phyloP scores from a whole-genome alignment of 129 eudicot genomes.

The Artemisia annua region DNA sequence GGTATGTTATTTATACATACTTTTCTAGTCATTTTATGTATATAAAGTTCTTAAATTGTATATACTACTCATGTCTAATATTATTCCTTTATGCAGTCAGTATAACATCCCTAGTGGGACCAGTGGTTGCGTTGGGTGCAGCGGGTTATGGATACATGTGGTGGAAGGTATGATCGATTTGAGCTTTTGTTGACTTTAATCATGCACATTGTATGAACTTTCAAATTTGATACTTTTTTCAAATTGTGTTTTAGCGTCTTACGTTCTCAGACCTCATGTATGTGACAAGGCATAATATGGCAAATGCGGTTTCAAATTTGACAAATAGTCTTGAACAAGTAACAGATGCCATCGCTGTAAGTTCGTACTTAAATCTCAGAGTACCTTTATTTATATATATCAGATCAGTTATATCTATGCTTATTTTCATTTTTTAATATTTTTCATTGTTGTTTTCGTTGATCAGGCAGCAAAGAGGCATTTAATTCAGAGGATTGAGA shows the following conservation, averaged over 20 bases:
- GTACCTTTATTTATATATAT: background rate
- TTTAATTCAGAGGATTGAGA: constrained; percentile 75
- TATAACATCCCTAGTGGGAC: constrained; percentile 54
- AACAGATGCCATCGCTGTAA: constrained; percentile 67
- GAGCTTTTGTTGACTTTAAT: background rate
- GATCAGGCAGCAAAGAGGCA: constrained; percentile 75
- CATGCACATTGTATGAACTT: background rate
- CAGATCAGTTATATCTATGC: background rate
- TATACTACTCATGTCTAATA: background rate
- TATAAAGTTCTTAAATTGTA: background rate
- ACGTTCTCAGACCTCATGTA: constrained; percentile 84
- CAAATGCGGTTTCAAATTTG: constrained; percentile 66
- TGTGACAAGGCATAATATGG: constrained; percentile 65
- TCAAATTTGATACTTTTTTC: constrained; percentile 5
- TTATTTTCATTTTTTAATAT: background rate
- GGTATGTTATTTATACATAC: constrained; percentile 20
- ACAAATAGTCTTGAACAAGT: constrained; percentile 66
- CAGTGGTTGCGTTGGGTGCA: constrained; percentile 77
- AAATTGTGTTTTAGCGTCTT: constrained; percentile 54
- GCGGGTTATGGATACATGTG: constrained; percentile 85
- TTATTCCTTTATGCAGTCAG: constrained; percentile 31
- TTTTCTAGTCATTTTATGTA: background rate
- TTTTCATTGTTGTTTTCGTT: constrained; percentile 8
- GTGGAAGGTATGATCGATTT: constrained; percentile 69
- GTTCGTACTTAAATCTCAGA: constrained; percentile 11